phyloP scores from a whole-genome alignment of 148 eudicot species.

The Vaccinium myrtillus region DNA sequence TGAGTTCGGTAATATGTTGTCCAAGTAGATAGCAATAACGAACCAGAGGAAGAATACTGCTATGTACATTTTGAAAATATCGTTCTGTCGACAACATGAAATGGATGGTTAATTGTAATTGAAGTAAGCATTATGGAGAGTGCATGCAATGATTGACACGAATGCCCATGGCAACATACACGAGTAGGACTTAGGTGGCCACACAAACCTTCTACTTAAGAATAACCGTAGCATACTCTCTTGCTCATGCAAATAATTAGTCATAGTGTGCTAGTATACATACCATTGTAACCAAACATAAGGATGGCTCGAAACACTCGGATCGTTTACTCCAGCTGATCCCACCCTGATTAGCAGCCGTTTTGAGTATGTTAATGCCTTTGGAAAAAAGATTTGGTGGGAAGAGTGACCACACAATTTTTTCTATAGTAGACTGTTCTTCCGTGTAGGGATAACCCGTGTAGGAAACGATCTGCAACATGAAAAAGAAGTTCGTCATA shows the following conservation, averaged over 20 bases:
- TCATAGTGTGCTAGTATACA: not conserved
- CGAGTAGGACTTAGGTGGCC: too few relatives aligned
- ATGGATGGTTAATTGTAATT: not conserved
- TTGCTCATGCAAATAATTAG: not conserved
- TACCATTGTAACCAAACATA: slow-evolving; percentile 46
- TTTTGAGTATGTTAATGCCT: slow-evolving; percentile 48
- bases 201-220: too few relatives aligned
- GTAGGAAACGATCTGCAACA: slow-evolving; percentile 64
- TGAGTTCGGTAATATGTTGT: slow-evolving; percentile 72
- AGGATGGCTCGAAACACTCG: slow-evolving; percentile 25
- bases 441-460: slow-evolving; percentile 51
- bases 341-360: slow-evolving; percentile 44
- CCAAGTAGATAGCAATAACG: slow-evolving; percentile 81
- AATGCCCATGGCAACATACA: not conserved
- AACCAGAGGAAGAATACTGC: slow-evolving; percentile 41
- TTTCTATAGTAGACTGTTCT: slow-evolving; percentile 20
- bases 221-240: not conserved
- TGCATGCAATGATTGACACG: not conserved
- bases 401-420: slow-evolving; percentile 44
- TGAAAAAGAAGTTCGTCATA: slow-evolving; percentile 9
- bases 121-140: not conserved
- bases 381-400: slow-evolving; percentile 66
- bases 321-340: slow-evolving; percentile 58
- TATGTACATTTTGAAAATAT: slow-evolving; percentile 47
- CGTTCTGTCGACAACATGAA: slow-evolving; percentile 37